A percentile compares a stretch with the other conserved stretches of the same genome.
phyloP scores from a whole-genome alignment of 1,284 basidiomycete genomes.

The Cutaneotrichosporon cutaneum region DNA sequence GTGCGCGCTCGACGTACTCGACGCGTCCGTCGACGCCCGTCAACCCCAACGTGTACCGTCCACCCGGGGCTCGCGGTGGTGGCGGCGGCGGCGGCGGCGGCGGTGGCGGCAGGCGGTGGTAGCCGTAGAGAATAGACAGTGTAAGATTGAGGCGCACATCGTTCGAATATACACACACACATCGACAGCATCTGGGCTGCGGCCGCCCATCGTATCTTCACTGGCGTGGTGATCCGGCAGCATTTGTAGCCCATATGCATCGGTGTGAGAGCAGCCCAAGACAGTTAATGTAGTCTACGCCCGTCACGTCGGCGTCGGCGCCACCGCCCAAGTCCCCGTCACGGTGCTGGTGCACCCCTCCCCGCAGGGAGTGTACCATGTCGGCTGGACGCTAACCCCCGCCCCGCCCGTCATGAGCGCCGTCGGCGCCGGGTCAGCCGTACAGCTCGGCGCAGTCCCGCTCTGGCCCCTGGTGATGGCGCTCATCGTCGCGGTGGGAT shows the following conservation, averaged over 20 bases:
- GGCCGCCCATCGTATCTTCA: background rate
- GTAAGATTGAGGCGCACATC: background rate
- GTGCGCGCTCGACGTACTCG: conserved; percentile 26
- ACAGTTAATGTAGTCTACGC: too few relatives aligned
- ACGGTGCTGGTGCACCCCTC: background rate
- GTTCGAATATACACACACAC: background rate
- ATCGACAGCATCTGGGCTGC: background rate
- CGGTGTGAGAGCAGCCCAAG: background rate
- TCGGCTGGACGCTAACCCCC: conserved; percentile 1
- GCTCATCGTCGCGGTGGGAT: conserved; percentile 24
- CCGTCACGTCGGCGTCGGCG: background rate
- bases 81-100: too few relatives aligned
- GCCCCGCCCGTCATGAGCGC: background rate
- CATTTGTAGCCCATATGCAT: background rate
- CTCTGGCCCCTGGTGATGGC: conserved; percentile 28
- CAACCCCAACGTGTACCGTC: conserved; percentile 18
- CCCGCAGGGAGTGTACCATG: background rate
- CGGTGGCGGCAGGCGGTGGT: conserved; percentile 12
- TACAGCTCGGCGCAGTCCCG: conserved; percentile 26
- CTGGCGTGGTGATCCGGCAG: background rate
- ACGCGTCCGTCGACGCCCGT: conserved; percentile 26
- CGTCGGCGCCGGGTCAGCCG: conserved; percentile 13
- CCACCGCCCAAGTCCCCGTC: background rate
- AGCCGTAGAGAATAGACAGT: background rate
- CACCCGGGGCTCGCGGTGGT: conserved; percentile 8